Conservation (phyloP, 371 early-diverging fungal species). For the Mortierella polycephala region DNA sequence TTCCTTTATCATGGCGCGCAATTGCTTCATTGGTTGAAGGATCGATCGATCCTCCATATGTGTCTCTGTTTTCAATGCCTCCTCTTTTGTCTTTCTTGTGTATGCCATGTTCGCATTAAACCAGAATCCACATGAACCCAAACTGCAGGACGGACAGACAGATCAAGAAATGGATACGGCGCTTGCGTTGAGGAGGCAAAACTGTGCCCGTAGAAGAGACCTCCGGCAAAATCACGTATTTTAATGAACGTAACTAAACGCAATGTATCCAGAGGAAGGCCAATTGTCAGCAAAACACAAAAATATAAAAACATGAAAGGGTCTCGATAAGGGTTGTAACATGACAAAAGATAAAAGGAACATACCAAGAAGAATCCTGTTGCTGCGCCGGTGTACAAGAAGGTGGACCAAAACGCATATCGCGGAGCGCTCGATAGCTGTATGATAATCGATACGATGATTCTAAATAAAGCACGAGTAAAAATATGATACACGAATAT, state of each 20-base stretch:
- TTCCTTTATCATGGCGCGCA: no score
- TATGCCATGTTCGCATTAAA: constrained; percentile 33
- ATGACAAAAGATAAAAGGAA: not conserved
- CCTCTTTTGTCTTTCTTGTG: not conserved
- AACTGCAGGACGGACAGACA: constrained; percentile 86
- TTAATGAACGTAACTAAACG: constrained; percentile 84
- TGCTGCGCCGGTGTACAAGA: constrained; percentile 82
- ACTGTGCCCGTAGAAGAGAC: constrained; percentile 79
- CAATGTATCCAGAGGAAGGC: no score
- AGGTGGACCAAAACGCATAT: constrained; percentile 70
- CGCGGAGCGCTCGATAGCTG: constrained; percentile 61
- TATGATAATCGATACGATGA: constrained; percentile 68
- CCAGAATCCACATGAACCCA: constrained; percentile 82
- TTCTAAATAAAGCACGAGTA: constrained; percentile 43
- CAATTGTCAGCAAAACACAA: not conserved
- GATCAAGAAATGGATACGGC: constrained; percentile 90
- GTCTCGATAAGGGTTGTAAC: not conserved
- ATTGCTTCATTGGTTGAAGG: not conserved
- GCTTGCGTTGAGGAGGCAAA: constrained; percentile 76
- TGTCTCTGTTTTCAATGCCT: not conserved
- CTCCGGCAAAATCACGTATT: constrained; percentile 91
- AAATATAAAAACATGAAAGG: not conserved
- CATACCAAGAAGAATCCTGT: constrained; percentile 87
- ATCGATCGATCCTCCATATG: not conserved
- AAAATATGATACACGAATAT: constrained; percentile 3